A percentile compares a stretch with the other conserved stretches of the same genome.
Conservation (phyloP, 805 yeast genomes). For the Wickerhamiella sergipiensis region DNA sequence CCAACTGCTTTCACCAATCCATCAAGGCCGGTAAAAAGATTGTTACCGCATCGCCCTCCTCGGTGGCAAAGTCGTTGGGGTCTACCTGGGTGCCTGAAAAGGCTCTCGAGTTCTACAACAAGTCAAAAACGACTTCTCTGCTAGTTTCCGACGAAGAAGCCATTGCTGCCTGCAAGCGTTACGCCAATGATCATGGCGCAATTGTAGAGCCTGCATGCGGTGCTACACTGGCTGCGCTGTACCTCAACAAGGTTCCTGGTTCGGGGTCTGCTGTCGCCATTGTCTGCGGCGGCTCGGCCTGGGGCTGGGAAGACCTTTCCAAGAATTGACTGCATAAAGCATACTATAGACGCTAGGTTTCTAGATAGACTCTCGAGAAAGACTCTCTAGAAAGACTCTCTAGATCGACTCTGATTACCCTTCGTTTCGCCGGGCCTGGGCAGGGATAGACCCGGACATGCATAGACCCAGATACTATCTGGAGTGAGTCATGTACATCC, state of each 20-base stretch:
- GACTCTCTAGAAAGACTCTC: too few relatives aligned
- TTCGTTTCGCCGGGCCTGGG: too few relatives aligned
- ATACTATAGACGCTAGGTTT: too few relatives aligned
- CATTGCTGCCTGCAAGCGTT: slow-evolving; percentile 36
- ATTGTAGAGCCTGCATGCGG: slow-evolving; percentile 66
- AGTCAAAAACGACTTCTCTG: slow-evolving; percentile 30
- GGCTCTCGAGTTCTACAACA: slow-evolving; percentile 34
- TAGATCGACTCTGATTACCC: too few relatives aligned
- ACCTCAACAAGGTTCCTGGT: slow-evolving; percentile 5
- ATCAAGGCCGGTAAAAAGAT: slow-evolving; percentile 34
- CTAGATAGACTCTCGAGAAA: too few relatives aligned
- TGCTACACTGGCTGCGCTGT: slow-evolving; percentile 41
- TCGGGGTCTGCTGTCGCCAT: slow-evolving; percentile 12
- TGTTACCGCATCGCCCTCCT: slow-evolving; percentile 29
- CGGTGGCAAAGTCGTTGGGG: slow-evolving; percentile 54
- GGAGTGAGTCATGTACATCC: slow-evolving; percentile 9
- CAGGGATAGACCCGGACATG: too few relatives aligned
- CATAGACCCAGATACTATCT: too few relatives aligned
- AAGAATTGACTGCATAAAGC: too few relatives aligned
- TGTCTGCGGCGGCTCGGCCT: slow-evolving; percentile 15
- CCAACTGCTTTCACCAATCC: slow-evolving; percentile 31
- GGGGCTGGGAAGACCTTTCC: slow-evolving; percentile 3
- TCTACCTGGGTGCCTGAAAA: slow-evolving; percentile 41
- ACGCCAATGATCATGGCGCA: slow-evolving; percentile 36
- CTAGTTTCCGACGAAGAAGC: slow-evolving; percentile 44